Evolutionary conservation across 2,329 filamentous ascomycete genomes (phyloP).

Genomic region (Pseudodiploospora longispora): DNA sequence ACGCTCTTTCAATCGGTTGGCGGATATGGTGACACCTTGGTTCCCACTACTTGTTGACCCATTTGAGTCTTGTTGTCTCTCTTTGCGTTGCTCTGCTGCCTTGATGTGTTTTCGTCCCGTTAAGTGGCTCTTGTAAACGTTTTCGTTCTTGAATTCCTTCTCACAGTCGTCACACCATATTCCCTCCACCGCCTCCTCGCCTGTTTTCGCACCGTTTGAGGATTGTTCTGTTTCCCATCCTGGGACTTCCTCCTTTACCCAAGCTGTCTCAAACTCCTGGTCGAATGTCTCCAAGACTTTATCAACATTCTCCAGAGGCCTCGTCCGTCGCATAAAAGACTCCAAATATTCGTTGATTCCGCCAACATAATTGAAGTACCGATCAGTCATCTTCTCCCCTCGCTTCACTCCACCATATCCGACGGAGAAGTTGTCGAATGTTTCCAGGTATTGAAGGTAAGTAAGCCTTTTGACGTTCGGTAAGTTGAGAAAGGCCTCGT

Average conservation of each 20-base stretch:
- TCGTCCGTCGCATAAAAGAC: slow-evolving; percentile 73
- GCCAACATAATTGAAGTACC: slow-evolving; percentile 84
- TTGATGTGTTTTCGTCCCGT: slow-evolving; percentile 89
- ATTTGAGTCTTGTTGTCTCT: slow-evolving; percentile 33
- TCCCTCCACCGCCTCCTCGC: slow-evolving; percentile 58
- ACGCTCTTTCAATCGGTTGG: slow-evolving; percentile 69
- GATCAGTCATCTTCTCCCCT: slow-evolving; percentile 79
- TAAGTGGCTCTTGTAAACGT: slow-evolving; percentile 85
- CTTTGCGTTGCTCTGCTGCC: slow-evolving; percentile 59
- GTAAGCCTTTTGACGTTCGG: slow-evolving; percentile 75
- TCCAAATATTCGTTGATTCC: slow-evolving; percentile 78
- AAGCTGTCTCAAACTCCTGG: slow-evolving; percentile 73
- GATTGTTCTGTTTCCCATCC: slow-evolving; percentile 63
- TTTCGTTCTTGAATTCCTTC: slow-evolving; percentile 91
- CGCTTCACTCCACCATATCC: slow-evolving; percentile 68
- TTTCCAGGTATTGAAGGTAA: slow-evolving; percentile 88
- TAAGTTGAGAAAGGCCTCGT: slow-evolving; percentile 87
- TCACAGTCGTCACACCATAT: slow-evolving; percentile 89
- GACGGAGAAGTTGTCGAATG: slow-evolving; percentile 78
- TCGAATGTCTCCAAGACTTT: slow-evolving; percentile 71
- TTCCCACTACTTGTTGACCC: slow-evolving; percentile 19
- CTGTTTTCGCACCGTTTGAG: slow-evolving; percentile 28
- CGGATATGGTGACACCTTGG: slow-evolving; percentile 22
- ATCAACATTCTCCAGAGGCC: slow-evolving; percentile 78
- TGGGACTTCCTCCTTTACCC: slow-evolving; percentile 70